These are phyloP conservation scores for Diplocarpon rosae DNA, from an alignment of 2,329 filamentous ascomycete species.

Conservation along the genomic window DNA sequence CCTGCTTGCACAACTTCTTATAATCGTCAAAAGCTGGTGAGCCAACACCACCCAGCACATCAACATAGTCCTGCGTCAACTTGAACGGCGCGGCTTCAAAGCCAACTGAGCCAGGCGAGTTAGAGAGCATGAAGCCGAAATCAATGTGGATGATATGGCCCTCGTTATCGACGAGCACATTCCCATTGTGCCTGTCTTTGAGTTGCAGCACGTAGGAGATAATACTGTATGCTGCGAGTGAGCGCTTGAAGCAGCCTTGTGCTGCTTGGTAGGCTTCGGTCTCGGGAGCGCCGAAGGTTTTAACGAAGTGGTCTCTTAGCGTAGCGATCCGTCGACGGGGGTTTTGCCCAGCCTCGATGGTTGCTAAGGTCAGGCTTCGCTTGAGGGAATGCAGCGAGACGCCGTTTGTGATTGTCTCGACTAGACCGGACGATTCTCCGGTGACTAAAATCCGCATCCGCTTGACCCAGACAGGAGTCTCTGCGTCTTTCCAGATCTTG, in stretches of 20 bases:
- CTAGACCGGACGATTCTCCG: conserved; percentile 71
- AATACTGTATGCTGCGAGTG: conserved; percentile 76
- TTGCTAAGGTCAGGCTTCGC: conserved; percentile 66
- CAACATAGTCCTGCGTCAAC: conserved; percentile 75
- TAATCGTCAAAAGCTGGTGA: conserved; percentile 64
- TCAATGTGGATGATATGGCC: conserved; percentile 84
- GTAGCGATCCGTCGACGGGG: conserved; percentile 68
- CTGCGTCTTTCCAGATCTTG: conserved; percentile 69
- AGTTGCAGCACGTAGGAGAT: conserved; percentile 76
- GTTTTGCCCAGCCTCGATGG: conserved; percentile 61
- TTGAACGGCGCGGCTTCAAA: conserved; percentile 85
- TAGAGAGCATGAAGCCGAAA: conserved; percentile 84
- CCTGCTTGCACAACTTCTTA: conserved; percentile 69
- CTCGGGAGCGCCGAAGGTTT: conserved; percentile 62
- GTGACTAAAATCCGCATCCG: conserved; percentile 80
- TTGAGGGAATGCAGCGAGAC: conserved; percentile 81
- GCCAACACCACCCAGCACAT: conserved; percentile 64
- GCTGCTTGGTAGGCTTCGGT: conserved; percentile 60
- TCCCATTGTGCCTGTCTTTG: conserved; percentile 79
- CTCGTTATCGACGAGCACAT: conserved; percentile 75
- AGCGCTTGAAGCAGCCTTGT: conserved; percentile 68
- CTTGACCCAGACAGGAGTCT: conserved; percentile 76
- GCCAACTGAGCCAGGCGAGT: conserved; percentile 72
- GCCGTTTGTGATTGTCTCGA: conserved; percentile 81
- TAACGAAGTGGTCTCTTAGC: conserved; percentile 70